Evolutionary conservation across 1,139 yeast species (phyloP).

Genomic region (Pichiaceae sp.): DNA sequence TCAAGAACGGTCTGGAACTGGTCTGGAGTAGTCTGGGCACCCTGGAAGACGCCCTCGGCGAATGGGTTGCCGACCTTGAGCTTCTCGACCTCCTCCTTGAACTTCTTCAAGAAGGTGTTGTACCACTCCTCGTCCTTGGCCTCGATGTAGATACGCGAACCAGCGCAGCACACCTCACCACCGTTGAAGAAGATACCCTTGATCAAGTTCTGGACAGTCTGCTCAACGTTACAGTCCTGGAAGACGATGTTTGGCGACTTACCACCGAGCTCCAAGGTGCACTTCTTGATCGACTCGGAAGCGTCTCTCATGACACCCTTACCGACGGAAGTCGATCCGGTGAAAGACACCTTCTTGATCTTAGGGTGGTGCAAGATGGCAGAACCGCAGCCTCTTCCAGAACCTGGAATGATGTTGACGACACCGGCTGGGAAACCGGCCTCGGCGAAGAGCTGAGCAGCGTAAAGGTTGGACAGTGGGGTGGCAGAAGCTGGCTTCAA

Average conservation of each 20-base stretch:
- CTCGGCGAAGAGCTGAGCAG: constrained; percentile 52
- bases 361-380: constrained; percentile 61
- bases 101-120: constrained; percentile 51
- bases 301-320: constrained; percentile 62
- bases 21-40: constrained; percentile 63
- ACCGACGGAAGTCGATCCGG: constrained; percentile 78
- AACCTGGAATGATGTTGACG: constrained; percentile 67
- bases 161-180: constrained; percentile 85
- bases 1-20: constrained; percentile 66
- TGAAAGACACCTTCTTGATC: constrained; percentile 72
- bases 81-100: constrained; percentile 47
- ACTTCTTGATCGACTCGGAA: constrained; percentile 68
- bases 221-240: constrained; percentile 59
- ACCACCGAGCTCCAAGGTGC: constrained; percentile 80
- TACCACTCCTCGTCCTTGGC: constrained; percentile 46
- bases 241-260: constrained; percentile 76
- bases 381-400: constrained; percentile 67
- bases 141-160: constrained; percentile 75
- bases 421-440: constrained; percentile 81
- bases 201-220: constrained; percentile 51
- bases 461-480: constrained; percentile 66
- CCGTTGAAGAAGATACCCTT: constrained; percentile 68
- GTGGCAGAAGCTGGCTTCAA: constrained; percentile 74
- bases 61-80: constrained; percentile 71
- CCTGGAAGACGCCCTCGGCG: constrained; percentile 55